A percentile compares a stretch with the other conserved stretches of the same genome.
phyloP scores from a whole-genome alignment of 176 grass and related monocot genomes.

The Tillandsia fasciculata region DNA sequence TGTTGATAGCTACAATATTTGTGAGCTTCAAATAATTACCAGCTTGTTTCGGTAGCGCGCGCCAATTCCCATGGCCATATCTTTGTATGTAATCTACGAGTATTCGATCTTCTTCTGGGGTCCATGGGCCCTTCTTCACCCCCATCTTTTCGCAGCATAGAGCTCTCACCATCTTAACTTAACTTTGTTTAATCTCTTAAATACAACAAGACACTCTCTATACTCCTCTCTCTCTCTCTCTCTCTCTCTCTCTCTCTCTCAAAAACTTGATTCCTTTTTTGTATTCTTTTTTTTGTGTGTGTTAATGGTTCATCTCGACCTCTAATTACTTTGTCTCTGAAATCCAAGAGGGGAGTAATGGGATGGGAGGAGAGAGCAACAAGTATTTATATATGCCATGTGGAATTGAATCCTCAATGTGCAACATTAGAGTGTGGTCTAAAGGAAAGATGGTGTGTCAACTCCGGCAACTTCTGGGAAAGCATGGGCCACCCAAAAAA shows the following conservation, averaged over 20 bases:
- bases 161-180: conserved; percentile 52
- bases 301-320: neutral
- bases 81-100: conserved; percentile 53
- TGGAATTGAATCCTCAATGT: neutral
- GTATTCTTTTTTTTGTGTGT: no score
- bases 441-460: neutral
- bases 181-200: neutral
- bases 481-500: neutral
- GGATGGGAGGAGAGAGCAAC: neutral
- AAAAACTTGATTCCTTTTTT: neutral
- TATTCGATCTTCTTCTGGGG: conserved; percentile 59
- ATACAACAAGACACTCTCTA: neutral
- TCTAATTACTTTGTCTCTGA: neutral
- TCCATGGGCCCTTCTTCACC: conserved; percentile 75
- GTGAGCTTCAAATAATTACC: conserved; percentile 18
- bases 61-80: conserved; percentile 79
- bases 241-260: neutral
- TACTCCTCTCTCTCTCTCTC: neutral
- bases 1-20: neutral
- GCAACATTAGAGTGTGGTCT: neutral
- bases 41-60: conserved; percentile 85
- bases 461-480: neutral
- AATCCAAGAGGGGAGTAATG: neutral
- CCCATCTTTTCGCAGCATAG: conserved; percentile 97
- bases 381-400: neutral